Conservation (phyloP, 108 stramenopile species). For the Cyclostephanos tholiformis region DNA sequence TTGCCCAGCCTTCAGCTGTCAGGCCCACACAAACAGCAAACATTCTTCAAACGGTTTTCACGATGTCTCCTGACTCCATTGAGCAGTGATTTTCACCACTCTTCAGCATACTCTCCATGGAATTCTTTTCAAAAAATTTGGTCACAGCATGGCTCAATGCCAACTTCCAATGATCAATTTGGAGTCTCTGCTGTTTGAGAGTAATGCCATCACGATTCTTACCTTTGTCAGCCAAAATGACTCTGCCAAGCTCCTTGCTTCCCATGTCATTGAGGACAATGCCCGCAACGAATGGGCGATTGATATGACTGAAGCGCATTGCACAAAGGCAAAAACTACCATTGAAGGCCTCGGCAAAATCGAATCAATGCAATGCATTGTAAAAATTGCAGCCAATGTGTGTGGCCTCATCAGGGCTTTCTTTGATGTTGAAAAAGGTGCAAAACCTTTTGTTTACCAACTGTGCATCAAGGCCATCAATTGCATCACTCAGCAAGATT, state of each 20-base stretch:
- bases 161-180: background rate
- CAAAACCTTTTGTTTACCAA: background rate
- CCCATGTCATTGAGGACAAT: background rate
- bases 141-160: background rate
- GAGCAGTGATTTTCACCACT: background rate
- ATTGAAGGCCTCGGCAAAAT: background rate
- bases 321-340: background rate
- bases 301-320: background rate
- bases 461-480: background rate
- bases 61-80: background rate
- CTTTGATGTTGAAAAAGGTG: background rate
- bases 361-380: background rate
- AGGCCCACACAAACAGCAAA: background rate
- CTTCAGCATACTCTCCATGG: background rate
- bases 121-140: background rate
- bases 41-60: background rate
- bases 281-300: background rate
- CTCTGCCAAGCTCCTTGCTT: background rate
- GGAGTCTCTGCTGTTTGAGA: background rate
- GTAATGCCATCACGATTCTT: background rate
- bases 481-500: background rate
- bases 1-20: background rate
- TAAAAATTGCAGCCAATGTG: background rate
- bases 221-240: background rate
- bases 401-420: background rate